These are phyloP conservation scores for Juglanconis oblonga DNA, from an alignment of 2,329 filamentous ascomycete species.

Conservation along the genomic window DNA sequence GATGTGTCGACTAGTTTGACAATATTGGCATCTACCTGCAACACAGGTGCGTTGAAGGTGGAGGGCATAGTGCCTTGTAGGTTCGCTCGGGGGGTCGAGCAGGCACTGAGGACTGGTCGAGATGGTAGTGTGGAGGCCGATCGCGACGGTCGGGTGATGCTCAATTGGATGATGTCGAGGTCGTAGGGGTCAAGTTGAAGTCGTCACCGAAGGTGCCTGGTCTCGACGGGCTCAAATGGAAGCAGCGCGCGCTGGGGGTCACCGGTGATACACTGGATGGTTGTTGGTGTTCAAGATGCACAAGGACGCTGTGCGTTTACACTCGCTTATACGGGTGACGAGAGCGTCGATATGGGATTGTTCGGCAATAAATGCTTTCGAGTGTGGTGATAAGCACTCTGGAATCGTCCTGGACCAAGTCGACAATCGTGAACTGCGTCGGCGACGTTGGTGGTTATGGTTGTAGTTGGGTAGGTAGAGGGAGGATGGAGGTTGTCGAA, in stretches of 20 bases:
- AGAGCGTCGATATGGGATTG: not conserved
- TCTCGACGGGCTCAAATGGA: not conserved
- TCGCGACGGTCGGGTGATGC: conserved; percentile 19
- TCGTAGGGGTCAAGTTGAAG: not conserved
- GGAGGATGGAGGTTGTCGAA: conserved; percentile 18
- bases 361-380: not conserved
- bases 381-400: not conserved
- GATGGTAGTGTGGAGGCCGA: conserved; percentile 24
- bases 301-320: not conserved
- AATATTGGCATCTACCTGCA: conserved; percentile 86
- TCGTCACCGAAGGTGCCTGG: conserved; percentile 11
- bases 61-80: conserved; percentile 67
- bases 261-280: not conserved
- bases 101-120: conserved; percentile 21
- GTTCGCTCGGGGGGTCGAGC: conserved; percentile 37
- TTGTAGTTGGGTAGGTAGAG: conserved; percentile 11
- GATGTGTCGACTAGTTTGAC: conserved; percentile 94
- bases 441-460: conserved; percentile 3
- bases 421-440: not conserved
- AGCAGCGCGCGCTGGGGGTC: not conserved
- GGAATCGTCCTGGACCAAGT: not conserved
- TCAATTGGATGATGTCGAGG: conserved; percentile 7
- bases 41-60: conserved; percentile 76
- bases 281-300: not conserved
- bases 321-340: not conserved